Percentiles rank a stretch among this genome's conserved stretches.
These are phyloP conservation scores for Colletotrichum orbiculare DNA, from an alignment of 2,329 filamentous ascomycete species.

Conservation along the genomic window DNA sequence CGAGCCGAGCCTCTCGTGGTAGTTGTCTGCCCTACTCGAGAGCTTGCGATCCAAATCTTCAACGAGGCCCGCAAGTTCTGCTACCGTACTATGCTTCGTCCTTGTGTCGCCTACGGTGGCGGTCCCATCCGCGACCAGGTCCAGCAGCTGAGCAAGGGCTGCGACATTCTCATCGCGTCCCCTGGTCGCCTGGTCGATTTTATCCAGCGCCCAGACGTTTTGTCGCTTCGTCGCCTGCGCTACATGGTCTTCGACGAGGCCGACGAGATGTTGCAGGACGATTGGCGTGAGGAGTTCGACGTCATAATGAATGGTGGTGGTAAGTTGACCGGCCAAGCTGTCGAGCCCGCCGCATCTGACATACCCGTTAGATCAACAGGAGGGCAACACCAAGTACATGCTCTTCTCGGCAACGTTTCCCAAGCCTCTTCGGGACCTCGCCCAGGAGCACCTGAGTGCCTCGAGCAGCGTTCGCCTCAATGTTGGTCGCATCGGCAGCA, in stretches of 20 bases:
- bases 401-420: conserved; percentile 98
- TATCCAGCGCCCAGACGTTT: conserved; percentile 74
- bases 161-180: conserved; percentile 88
- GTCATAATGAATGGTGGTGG: conserved; percentile 84
- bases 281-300: conserved; percentile 82
- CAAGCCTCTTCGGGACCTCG: conserved; percentile 79
- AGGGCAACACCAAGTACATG: conserved; percentile 75
- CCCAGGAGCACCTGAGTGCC: conserved; percentile 77
- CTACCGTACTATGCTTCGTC: conserved; percentile 94
- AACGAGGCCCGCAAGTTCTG: conserved; percentile 93
- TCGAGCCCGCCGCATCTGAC: conserved; percentile 40
- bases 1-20: conserved; percentile 89
- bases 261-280: conserved; percentile 85
- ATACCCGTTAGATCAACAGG: conserved; percentile 72
- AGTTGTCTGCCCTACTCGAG: conserved; percentile 86
- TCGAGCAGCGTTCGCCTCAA: conserved; percentile 80
- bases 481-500: conserved; percentile 87
- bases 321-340: conserved; percentile 56
- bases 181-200: conserved; percentile 89
- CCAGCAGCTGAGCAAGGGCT: conserved; percentile 81
- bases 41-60: conserved; percentile 94
- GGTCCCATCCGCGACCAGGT: conserved; percentile 77
- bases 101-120: conserved; percentile 90
- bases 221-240: conserved; percentile 81
- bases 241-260: conserved; percentile 92